Base-by-base conservation (phyloP, 352 stramenopile species). In the Aphanomyces cochlioides region DNA sequence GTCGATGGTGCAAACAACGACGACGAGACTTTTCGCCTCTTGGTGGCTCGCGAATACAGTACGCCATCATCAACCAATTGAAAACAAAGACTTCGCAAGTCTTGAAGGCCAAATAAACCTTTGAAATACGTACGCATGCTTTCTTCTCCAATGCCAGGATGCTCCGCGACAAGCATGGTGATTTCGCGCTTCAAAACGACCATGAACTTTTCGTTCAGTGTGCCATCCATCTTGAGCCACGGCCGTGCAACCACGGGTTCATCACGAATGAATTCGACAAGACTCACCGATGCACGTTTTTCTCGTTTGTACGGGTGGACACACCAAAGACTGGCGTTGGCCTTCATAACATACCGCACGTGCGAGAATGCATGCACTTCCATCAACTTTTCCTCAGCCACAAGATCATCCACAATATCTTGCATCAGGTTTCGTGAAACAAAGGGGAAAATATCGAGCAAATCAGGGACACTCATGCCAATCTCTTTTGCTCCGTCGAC, bases 131-230 rank as follows among this genome's bases (percentile, higher is more conserved):
- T 75, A 65, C 90, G 80, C 50, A 95, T 71, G 34, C 47, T 61
- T 12, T 47, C 61, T 65, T 95, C 85, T 53, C 75, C 72, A 64
- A 95, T 89, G 1, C 87, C 87, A 34, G 87, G 87, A 0, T 64
- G 81, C 48, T 78, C 89, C 78, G 91, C 87, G 17, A 93, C 75
- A 39, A 92, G 90, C 67, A 92, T 95, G 17, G 90, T 81, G 10
- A 92, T 75, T 72, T 90, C 87, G 34, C 83, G 80, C 72, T 95
- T 95, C 28, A 95, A 67, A 56, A 78, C 73, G 19, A 92, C 64
- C 36, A 78, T 68, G 2, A 87, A 76, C 10, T 76, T 79, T 0
- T 72, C 75, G 72, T 95, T 95, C 2, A 77, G 41, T 13, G 71
- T 83, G 7, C 87, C 87, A 69, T 95, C 83, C 38, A 95, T 75